These are phyloP conservation scores for Sporobolomyces phaffii DNA, from an alignment of 768 basidiomycete species.

Conservation along the genomic window DNA sequence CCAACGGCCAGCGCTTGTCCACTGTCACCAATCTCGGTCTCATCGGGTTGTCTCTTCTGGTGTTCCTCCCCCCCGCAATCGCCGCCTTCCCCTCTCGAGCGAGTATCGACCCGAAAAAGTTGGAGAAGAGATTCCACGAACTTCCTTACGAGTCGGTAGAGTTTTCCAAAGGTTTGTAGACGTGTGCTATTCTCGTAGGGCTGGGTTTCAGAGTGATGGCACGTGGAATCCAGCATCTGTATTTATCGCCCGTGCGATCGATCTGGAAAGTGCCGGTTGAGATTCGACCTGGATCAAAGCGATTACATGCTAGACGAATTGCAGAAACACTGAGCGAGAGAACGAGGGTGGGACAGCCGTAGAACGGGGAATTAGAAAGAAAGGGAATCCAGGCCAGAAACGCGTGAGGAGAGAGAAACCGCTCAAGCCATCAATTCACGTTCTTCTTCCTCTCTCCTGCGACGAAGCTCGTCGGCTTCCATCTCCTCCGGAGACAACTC, in stretches of 20 bases:
- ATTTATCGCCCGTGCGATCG: too few relatives aligned
- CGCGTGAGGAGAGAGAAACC: too few relatives aligned
- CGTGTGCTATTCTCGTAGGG: neutral
- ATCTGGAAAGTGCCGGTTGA: too few relatives aligned
- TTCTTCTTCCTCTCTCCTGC: slow-evolving; percentile 25
- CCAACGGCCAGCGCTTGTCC: slow-evolving; percentile 42
- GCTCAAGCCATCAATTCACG: slow-evolving; percentile 25
- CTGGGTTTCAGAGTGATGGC: too few relatives aligned
- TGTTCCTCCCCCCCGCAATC: slow-evolving; percentile 50
- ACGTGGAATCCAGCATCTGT: too few relatives aligned
- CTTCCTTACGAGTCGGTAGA: slow-evolving; percentile 43
- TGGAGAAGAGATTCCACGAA: slow-evolving; percentile 45
- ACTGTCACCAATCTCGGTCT: slow-evolving; percentile 45
- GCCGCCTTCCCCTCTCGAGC: slow-evolving; percentile 49
- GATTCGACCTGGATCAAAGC: too few relatives aligned
- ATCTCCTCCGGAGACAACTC: slow-evolving; percentile 10
- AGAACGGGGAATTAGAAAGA: too few relatives aligned
- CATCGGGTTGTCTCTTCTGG: slow-evolving; percentile 47
- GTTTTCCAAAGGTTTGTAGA: slow-evolving; percentile 50
- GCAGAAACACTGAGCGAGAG: too few relatives aligned
- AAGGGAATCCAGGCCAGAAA: too few relatives aligned
- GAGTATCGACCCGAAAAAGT: slow-evolving; percentile 44
- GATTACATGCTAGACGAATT: too few relatives aligned
- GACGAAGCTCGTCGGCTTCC: neutral
- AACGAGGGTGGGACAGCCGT: too few relatives aligned